Base-by-base conservation (phyloP, 805 yeast species). In the Candida chilensis region DNA sequence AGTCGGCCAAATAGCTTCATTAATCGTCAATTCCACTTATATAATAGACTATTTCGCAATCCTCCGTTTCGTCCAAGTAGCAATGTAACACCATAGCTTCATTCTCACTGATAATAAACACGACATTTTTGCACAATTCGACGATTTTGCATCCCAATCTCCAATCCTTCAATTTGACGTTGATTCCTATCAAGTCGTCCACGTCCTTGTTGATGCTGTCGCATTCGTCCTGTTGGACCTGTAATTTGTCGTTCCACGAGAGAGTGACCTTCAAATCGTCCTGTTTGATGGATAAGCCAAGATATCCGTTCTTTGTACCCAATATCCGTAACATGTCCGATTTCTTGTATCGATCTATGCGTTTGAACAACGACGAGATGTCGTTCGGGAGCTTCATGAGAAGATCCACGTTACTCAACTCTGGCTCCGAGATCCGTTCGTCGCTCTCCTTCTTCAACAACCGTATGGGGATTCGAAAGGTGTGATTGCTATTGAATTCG, bases 401-500 rank as follows among this genome's bases (percentile, higher is more conserved):
- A 24, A 78, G 53, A 41, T 75, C 74, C 30, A 77, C 66, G 31
- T 57, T 56, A 27, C 62, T 60, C 27, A 78, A 52, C 41, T 66
- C 71, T 0, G 95, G 95, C 44, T 82, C 92, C 13, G 62, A 56
- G 7, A 74, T 57, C 29, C 64, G 45, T 10, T 64, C 64, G 33
- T 73, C 77, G 35, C 69, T 74, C 11, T 64, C 68, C 37, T 60
- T 63, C 34, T 74, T 68, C 33, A 82, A 44, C 25, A 83, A 57
- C 39, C 76, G 60, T 2, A 83, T 83, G 0, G 94, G 90, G 13
- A 88, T 70, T 30, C 74, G 73, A 42, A 78, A 75, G 5, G 82
- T 67, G 43, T 80, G 86, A 50, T 48, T 30, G 49, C 47, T 20
- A 49, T 57, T 42, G 49, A 51, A 54, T 36, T 73, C 76, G 13